Evolutionary conservation across 257 asterid species (phyloP).

Genomic region (Pogostemon cablin): DNA sequence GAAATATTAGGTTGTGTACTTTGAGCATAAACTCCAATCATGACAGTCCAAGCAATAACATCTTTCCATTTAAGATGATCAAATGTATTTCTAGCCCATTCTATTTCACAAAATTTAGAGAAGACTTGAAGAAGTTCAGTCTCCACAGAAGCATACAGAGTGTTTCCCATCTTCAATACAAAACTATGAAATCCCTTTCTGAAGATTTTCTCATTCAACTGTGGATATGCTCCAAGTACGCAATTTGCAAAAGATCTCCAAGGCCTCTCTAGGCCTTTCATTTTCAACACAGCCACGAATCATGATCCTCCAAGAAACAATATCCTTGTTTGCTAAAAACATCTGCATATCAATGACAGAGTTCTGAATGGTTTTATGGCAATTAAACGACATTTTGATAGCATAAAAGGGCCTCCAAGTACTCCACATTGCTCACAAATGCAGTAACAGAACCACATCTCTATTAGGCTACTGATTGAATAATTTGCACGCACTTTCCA

Average conservation of each 20-base stretch:
- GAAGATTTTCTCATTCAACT: constrained; percentile 36
- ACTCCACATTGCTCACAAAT: constrained; percentile 52
- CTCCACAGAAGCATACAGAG: constrained; percentile 40
- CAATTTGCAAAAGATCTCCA: constrained; percentile 53
- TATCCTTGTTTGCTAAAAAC: constrained; percentile 58
- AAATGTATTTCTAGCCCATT: constrained; percentile 56
- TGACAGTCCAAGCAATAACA: constrained; percentile 76
- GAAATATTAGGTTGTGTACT: constrained; percentile 48
- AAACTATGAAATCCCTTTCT: constrained; percentile 59
- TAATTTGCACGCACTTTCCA: constrained; percentile 45
- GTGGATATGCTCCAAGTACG: constrained; percentile 51
- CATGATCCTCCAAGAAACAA: constrained; percentile 79
- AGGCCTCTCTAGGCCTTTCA: constrained; percentile 42
- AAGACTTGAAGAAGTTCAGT: constrained; percentile 72
- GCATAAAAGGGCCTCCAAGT: constrained; percentile 54
- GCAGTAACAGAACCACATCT: constrained; percentile 70
- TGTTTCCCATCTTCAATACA: constrained; percentile 56
- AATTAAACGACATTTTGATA: constrained; percentile 42
- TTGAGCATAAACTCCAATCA: constrained; percentile 65
- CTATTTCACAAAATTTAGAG: constrained; percentile 56
- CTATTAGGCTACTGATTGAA: constrained; percentile 43
- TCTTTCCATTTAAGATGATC: constrained; percentile 57
- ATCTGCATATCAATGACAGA: constrained; percentile 63
- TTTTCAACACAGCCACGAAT: constrained; percentile 55
- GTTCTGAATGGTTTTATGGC: constrained; percentile 48